Evolutionary conservation across 495 filamentous ascomycete species (phyloP).

Genomic region (Neurospora cerealis): DNA sequence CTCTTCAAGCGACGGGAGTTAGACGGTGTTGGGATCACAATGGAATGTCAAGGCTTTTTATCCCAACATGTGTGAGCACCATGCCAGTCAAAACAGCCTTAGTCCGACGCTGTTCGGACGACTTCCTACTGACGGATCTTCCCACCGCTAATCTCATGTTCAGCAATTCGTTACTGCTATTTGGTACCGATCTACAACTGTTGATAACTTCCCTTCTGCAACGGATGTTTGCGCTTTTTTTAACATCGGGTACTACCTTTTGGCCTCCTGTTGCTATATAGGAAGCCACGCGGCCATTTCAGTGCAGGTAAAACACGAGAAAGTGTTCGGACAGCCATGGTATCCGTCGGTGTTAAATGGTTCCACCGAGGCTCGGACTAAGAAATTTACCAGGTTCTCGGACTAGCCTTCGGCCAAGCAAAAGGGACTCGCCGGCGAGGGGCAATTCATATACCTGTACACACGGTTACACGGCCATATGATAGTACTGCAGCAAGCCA

Average conservation of each 20-base stretch:
- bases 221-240: not conserved
- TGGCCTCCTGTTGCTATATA: not conserved
- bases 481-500: not conserved
- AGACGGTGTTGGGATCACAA: not conserved
- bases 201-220: not conserved
- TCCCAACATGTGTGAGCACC: not conserved
- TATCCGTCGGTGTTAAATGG: not conserved
- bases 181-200: not conserved
- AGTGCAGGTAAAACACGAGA: not conserved
- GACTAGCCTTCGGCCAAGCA: not conserved
- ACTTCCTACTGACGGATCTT: not conserved
- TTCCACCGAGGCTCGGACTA: not conserved
- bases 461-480: not conserved
- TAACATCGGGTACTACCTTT: not conserved
- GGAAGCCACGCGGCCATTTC: not conserved
- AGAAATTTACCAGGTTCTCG: not conserved
- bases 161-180: not conserved
- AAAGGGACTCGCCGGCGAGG: not conserved
- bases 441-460: not conserved
- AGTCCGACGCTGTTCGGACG: not conserved
- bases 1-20: not conserved
- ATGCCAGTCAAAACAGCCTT: not conserved
- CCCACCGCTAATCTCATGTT: not conserved
- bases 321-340: not conserved
- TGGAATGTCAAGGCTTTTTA: not conserved